Evolutionary conservation across 2,329 filamentous ascomycete species (phyloP), one percentile per base, ranked within the genome.

Genomic region (Talaromyces albobiverticillius): DNA sequence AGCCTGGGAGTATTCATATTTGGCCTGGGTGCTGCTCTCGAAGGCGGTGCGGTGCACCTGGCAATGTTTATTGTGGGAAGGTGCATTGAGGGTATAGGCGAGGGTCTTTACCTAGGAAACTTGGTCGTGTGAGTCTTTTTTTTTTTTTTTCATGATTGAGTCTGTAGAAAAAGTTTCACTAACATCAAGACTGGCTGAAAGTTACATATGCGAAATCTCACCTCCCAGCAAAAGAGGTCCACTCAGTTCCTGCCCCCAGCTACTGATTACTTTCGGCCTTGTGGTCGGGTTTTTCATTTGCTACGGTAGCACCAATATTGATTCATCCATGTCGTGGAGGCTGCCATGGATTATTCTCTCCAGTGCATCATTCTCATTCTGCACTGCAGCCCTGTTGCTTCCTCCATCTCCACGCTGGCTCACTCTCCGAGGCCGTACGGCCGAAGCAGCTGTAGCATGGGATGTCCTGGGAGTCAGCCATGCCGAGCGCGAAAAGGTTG

Each of bases 351-450:
- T 80, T 0, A 61, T 85, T 0, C 74, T 80, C 57, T 70, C 75
- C 0, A 47, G 63, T 4, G 56, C 80, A 2, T 71, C 76, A 0
- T 64, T 74, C 5, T 41, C 69, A 2, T 55, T 55, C 0, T 71
- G 82, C 6, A 69, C 73, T 0, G 61, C 64, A 0, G 61, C 64
- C 3, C 42, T 77, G 1, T 64, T 75, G 20, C 65, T 85, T 0
- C 78, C 81, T 0, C 75, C 79, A n/a, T 82, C 80, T 2, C 83
- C 82, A 1, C 73, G 82, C 16, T 86, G 83, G 83, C 65, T 85
- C 14, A 73, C 77, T 4, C 60, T 76, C 3, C 70, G 76, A n/a
- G 79, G 79, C 2, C 67, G 73, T 6, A 67, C 72, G 18, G 68
- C 67, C 0, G 77, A 82, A 41, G 82, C 82, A 22, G 29, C 0